These are phyloP conservation scores for Tuber indicum DNA, from an alignment of 495 filamentous ascomycete genomes.

Conservation along the genomic window DNA sequence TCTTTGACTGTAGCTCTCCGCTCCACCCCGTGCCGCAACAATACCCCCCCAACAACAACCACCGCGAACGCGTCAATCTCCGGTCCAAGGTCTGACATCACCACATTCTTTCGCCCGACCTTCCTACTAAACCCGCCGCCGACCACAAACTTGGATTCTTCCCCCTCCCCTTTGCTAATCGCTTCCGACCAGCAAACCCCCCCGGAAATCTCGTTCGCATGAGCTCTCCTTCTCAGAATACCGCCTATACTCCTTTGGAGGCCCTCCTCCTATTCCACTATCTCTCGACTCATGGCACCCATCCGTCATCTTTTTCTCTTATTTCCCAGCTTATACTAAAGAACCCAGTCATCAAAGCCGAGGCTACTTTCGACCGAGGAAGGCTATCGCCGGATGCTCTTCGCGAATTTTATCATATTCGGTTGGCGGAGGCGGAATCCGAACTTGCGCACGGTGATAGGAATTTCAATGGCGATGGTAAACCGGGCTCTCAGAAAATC, in stretches of 20 bases:
- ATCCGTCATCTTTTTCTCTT: constrained; percentile 57
- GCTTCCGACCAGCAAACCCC: neutral
- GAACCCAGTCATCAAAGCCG: constrained; percentile 61
- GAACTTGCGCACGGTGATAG: constrained; percentile 29
- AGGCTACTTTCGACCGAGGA: constrained; percentile 60
- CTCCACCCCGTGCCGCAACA: constrained; percentile 15
- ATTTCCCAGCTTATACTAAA: constrained; percentile 69
- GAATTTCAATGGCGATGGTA: constrained; percentile 41
- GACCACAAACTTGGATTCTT: neutral
- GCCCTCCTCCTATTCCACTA: constrained; percentile 82
- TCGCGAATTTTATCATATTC: constrained; percentile 64
- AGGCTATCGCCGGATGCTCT: constrained; percentile 73
- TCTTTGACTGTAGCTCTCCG: constrained; percentile 27
- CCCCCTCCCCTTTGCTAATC: neutral
- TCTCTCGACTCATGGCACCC: constrained; percentile 60
- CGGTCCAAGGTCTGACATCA: neutral
- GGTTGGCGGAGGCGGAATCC: constrained; percentile 66
- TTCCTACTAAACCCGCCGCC: neutral
- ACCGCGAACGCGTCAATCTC: constrained; percentile 24
- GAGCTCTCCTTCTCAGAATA: constrained; percentile 14
- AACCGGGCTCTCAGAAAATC: constrained; percentile 27
- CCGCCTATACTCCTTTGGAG: constrained; percentile 77
- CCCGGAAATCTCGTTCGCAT: neutral
- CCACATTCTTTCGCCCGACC: constrained; percentile 1
- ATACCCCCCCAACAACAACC: constrained; percentile 14